A percentile compares a stretch with the other conserved stretches of the same genome.
These are phyloP conservation scores for Glonium stellatum DNA, from an alignment of 495 filamentous ascomycete genomes.

Conservation along the genomic window DNA sequence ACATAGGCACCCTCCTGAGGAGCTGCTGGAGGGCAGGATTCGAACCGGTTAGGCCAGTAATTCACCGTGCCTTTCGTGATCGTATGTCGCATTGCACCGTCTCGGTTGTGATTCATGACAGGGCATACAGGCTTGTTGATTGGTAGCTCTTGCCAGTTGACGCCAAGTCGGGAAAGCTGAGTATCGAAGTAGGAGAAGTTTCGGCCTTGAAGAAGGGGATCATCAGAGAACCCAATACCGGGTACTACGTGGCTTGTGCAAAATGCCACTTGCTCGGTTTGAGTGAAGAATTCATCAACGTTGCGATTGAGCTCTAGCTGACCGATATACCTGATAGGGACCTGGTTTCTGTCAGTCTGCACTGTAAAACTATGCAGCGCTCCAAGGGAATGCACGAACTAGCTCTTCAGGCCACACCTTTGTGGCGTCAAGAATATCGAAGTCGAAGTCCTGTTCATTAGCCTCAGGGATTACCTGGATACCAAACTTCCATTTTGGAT, in stretches of 20 bases:
- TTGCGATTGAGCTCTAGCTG: constrained; percentile 78
- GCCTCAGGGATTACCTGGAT: constrained; percentile 69
- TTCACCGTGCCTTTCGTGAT: constrained; percentile 68
- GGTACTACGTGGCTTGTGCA: constrained; percentile 81
- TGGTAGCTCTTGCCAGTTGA: constrained; percentile 81
- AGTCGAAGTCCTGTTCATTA: constrained; percentile 74
- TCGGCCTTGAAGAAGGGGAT: constrained; percentile 73
- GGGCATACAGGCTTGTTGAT: constrained; percentile 76
- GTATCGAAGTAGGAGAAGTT: constrained; percentile 89
- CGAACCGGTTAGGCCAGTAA: constrained; percentile 83
- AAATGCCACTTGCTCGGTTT: constrained; percentile 84
- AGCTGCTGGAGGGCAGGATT: constrained; percentile 53
- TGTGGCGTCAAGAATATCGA: constrained; percentile 86
- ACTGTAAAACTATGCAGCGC: too few relatives aligned
- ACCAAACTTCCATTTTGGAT: constrained; percentile 77
- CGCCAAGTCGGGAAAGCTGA: constrained; percentile 71
- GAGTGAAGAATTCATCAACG: constrained; percentile 77
- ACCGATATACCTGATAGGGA: constrained; percentile 74
- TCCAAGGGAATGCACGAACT: too few relatives aligned
- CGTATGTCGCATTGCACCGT: constrained; percentile 57
- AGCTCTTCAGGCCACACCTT: constrained; percentile 86
- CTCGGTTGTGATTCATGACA: constrained; percentile 72
- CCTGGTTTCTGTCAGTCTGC: too few relatives aligned
- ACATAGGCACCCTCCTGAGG: constrained; percentile 57
- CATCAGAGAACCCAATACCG: constrained; percentile 80